Base-by-base conservation (phyloP, 306 rosid species). In the Prunus mira region DNA sequence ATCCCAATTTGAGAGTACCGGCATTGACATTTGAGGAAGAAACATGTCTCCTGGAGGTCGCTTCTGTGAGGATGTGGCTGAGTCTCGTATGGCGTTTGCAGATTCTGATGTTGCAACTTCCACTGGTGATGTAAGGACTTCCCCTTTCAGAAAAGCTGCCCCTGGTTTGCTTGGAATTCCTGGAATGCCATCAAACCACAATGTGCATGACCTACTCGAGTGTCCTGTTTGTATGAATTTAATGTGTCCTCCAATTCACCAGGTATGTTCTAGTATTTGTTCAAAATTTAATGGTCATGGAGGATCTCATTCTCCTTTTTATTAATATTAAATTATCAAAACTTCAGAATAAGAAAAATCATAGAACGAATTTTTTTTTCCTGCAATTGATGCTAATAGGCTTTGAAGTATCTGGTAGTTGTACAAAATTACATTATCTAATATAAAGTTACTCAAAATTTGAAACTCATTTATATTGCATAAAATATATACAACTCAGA, bases 181-280 rank as follows among this genome's bases (percentile, higher is more conserved):
- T 22, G 85, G 83, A 75, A 49, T 64, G 27, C 65, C 85, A 27
- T 72, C 87, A 66, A 72, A 67, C 15, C 71, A 69, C 52, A 84
- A 84, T 65, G 87, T 87, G 60, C 83, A 82, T 28, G 88, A 84
- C 72, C 80, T 87, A n/a, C 90, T 87, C 5, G 87, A 87, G 81
- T 87, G 90, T 65, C 88, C 88, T 12, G 88, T 87, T 80, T 87
- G 90, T 81, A 82, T 87, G 88, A 80, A 77, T 82, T 69, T 87
- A 67, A 87, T 84, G 90, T 76, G 81, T 65, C 88, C 88, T 79
- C 86, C 90, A 60, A 87, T 87, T 77, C 79, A 84, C 76, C 90
- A 87, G 90, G 90, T 87, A 84, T 27, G 54, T 27, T 43, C 45
- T 73, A 25, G 19, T 60, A 20, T 25, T 20, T 25, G 67, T 15